phyloP scores from a whole-genome alignment of 2,329 filamentous ascomycete species.

The Cryphonectria carpinicola region DNA sequence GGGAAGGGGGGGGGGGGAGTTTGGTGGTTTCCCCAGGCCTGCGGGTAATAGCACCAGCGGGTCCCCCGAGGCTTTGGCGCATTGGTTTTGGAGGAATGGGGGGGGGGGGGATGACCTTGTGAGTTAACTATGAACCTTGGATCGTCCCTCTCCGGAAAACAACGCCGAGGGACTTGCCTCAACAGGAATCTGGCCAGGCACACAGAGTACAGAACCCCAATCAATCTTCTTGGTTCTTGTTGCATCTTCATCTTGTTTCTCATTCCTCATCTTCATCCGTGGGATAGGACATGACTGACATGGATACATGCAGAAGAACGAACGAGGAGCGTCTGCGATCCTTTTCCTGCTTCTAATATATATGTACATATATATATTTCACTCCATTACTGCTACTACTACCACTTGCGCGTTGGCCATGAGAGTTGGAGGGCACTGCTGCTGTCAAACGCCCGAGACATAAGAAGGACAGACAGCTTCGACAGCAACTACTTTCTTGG shows the following conservation, averaged over 20 bases:
- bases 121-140: background rate
- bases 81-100: background rate
- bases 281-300: background rate
- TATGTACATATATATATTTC: background rate
- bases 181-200: background rate
- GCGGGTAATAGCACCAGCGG: background rate
- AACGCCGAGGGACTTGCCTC: conserved; percentile 13
- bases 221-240: background rate
- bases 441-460: background rate
- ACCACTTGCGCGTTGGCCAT: conserved; percentile 3
- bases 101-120: too few relatives aligned
- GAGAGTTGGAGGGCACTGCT: background rate
- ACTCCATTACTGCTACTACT: too few relatives aligned
- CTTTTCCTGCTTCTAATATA: background rate
- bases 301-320: background rate
- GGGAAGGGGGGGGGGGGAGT: background rate
- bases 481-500: background rate
- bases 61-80: background rate
- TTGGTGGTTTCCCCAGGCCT: background rate
- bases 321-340: background rate
- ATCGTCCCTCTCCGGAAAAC: background rate
- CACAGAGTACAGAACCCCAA: background rate
- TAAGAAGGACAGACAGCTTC: background rate
- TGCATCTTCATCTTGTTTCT: background rate
- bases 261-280: background rate